Conservation (phyloP, 345 rosid genomes). For the Geranium brycei region DNA sequence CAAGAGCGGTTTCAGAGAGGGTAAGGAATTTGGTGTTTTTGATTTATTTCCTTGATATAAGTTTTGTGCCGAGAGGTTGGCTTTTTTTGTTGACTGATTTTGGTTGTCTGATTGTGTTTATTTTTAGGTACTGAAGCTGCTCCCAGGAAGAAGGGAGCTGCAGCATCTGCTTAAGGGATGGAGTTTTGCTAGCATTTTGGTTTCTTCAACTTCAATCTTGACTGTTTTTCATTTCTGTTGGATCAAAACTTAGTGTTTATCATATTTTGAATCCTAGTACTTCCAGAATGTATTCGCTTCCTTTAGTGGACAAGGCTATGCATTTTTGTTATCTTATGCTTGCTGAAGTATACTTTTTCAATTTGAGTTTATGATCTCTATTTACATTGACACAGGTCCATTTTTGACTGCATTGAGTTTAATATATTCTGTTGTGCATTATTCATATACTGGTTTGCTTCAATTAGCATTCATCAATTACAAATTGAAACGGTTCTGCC, state of each 20-base stretch:
- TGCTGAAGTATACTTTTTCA: background rate
- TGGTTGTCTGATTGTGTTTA: background rate
- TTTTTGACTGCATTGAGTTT: too few relatives aligned
- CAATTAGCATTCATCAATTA: too few relatives aligned
- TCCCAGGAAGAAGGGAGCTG: constrained; percentile 13
- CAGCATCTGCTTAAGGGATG: constrained; percentile 11
- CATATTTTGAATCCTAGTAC: constrained; percentile 4
- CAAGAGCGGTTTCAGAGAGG: constrained; percentile 92
- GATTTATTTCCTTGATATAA: too few relatives aligned
- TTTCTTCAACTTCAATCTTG: background rate
- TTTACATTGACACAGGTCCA: too few relatives aligned
- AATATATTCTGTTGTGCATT: too few relatives aligned
- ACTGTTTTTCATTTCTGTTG: background rate
- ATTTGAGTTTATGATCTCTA: background rate
- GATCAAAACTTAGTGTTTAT: constrained; percentile 6
- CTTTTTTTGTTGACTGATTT: too few relatives aligned
- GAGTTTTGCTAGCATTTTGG: too few relatives aligned
- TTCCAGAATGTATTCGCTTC: constrained; percentile 10
- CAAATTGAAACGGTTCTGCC: too few relatives aligned
- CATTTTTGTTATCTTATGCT: constrained; percentile 2
- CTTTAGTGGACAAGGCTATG: constrained; percentile 15
- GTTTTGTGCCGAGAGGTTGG: constrained; percentile 3
- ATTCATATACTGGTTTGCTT: too few relatives aligned
- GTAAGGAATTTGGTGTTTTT: constrained; percentile 20
- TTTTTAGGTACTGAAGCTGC: constrained; percentile 16